Evolutionary conservation across 2,329 filamentous ascomycete species (phyloP), one percentile per base, ranked within the genome.

Genomic region (Aplosporella prunicola): DNA sequence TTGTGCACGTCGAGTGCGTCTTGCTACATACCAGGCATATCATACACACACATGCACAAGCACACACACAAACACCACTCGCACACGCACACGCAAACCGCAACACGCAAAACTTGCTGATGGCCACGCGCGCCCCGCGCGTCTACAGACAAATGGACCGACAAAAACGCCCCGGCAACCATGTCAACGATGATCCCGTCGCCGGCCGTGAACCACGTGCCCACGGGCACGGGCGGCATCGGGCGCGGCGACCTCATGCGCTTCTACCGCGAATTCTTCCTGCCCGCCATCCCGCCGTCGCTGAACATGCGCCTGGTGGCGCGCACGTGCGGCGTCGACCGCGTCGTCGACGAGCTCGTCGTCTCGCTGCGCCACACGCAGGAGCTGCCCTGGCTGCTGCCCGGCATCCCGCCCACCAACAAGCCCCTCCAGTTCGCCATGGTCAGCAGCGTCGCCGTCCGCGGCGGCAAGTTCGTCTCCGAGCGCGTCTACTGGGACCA

Each of bases 401-500:
- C 74, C 0, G 71, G 67, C 0, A 64, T 78, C 0, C 63, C 69
- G 15, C 62, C 74, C 4, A 78, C 73, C 3, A 59, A 69, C 43
- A 72, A 68, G 40, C 53, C 56, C n/a, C 69, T 77, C 2, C 65
- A 76, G 46, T 58, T 78, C 16, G 61, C 72, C 2, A 48, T 77
- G 20, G 70, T 77, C 18, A 71, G 67, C 36, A 64, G 78, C 9
- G 69, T 77, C 4, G 63, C 63, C 25, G 55, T 76, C 11, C 60
- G 69, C 22, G 70, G 65, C 1, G 70, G 67, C 0, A 71, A 67
- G 45, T 52, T 76, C 11, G 68, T 64, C 35, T 68, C 69, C 2
- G 72, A 77, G 50, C 69, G 74, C 43, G 58, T 74, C 41, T 75
- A 76, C 46, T 77, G 72, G 72, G 72, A 76, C 39, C 71, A 76